Base-by-base conservation (phyloP, 2,329 filamentous ascomycete species). In the Fusarium camptoceras region DNA sequence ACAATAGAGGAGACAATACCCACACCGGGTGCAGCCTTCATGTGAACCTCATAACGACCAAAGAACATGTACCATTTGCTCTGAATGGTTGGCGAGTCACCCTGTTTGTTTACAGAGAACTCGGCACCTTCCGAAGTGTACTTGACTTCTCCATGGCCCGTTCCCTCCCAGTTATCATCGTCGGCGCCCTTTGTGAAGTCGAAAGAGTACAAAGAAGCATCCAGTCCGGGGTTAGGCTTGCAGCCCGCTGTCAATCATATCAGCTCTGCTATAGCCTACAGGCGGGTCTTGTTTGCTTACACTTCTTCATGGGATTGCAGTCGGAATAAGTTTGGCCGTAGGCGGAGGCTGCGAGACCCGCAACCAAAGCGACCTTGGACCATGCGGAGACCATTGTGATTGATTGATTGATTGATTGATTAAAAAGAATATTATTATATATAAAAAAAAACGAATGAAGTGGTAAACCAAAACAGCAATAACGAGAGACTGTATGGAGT, bases 41-140 rank as follows among this genome's bases (percentile, higher is more conserved):
- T 83, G 20, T 86, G 85, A 51, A 91, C 87, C 49, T 92, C 89
- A 62, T 93, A 88, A 68, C 88, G 88, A 43, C 93, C 93, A 73
- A 94, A 95, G 90, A 95, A 94, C 77, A 95, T 92, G 81, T 94
- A 94, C 86, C 91, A 94, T 70, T 91, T 85, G 20, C 85, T 85
- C 76, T 85, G 86, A 76, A 93, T 92, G 4, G 88, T 88, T 5
- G 90, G 87, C 27, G 82, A 84, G 44, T 89, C 86, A 6, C 81
- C 81, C 49, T 84, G 81, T 14, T 87, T 79, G 2, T 83, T 86
- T 77, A 93, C 93, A 64, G 88, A 87, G 75, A 80, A 75, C 34
- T 75, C 66, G 5, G 73, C 73, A 16, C 73, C 73, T 5, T 59
- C 46, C 3, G 48, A 60, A 8, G 62, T 61, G 41, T 75, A 75